Conservation (phyloP, 306 rosid genomes). For the Medicago ruthenica region DNA sequence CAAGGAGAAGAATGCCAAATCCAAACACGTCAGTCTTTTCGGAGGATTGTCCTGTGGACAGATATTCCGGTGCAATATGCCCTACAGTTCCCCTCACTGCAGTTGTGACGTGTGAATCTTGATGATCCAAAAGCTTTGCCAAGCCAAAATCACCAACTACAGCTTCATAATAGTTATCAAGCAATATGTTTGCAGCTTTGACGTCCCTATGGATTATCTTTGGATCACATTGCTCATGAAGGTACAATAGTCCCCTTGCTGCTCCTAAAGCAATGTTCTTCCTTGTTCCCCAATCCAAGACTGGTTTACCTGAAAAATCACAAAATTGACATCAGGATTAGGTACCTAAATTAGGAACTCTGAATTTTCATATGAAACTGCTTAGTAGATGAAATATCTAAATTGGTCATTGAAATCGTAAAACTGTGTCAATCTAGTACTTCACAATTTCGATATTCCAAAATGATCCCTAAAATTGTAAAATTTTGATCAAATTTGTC, state of each 20-base stretch:
- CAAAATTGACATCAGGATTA: constrained; percentile 23
- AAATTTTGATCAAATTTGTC: too few relatives aligned
- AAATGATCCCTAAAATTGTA: too few relatives aligned
- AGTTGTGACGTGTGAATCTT: constrained; percentile 62
- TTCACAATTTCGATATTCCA: too few relatives aligned
- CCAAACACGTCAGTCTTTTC: constrained; percentile 63
- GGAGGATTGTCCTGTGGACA: constrained; percentile 59
- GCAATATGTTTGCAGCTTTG: constrained; percentile 59
- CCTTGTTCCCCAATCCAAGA: constrained; percentile 58
- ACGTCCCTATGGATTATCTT: constrained; percentile 61
- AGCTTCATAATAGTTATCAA: constrained; percentile 60
- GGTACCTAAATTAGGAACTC: neutral
- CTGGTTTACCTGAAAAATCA: constrained; percentile 51
- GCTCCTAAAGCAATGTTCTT: constrained; percentile 61
- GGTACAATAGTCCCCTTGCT: constrained; percentile 55
- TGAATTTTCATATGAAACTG: constrained; percentile 8
- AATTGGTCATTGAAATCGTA: neutral
- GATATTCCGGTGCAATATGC: constrained; percentile 59
- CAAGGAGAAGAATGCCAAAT: constrained; percentile 61
- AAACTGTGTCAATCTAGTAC: too few relatives aligned
- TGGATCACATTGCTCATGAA: constrained; percentile 63
- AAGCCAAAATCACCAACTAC: constrained; percentile 62
- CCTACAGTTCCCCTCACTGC: constrained; percentile 63
- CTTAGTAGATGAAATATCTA: neutral
- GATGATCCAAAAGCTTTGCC: constrained; percentile 61